Conservation (phyloP, 768 basidiomycete genomes). For the Rubroboletus pulcherrimus region DNA sequence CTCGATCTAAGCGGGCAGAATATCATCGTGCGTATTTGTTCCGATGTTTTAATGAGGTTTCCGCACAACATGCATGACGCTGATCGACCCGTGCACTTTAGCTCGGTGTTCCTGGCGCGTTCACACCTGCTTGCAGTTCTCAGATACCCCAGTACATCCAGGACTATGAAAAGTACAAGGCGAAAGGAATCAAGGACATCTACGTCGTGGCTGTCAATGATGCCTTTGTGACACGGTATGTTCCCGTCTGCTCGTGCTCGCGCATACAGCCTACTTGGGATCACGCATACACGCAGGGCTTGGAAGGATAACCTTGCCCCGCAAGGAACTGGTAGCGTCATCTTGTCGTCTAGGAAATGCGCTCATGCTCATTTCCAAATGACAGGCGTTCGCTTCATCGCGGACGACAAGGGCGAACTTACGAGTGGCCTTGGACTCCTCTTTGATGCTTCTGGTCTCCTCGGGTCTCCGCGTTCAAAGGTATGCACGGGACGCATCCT, state of each 20-base stretch:
- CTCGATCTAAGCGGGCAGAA: constrained; percentile 57
- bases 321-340: constrained; percentile 47
- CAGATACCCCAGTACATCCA: constrained; percentile 65
- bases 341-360: background rate
- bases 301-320: constrained; percentile 65
- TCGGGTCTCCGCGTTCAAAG: constrained; percentile 69
- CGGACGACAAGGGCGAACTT: constrained; percentile 65
- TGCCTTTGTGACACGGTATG: constrained; percentile 58
- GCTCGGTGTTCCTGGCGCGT: constrained; percentile 77
- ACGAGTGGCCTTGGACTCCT: constrained; percentile 51
- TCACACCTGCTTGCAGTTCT: constrained; percentile 66
- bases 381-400: constrained; percentile 55
- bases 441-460: constrained; percentile 56
- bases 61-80: background rate
- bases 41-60: background rate
- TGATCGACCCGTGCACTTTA: constrained; percentile 18
- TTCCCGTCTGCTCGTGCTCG: background rate
- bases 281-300: constrained; percentile 39
- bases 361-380: background rate
- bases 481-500: constrained; percentile 26
- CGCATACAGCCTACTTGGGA: constrained; percentile 1
- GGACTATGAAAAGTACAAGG: constrained; percentile 66
- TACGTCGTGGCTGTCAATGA: constrained; percentile 80
- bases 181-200: constrained; percentile 69
- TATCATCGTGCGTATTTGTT: constrained; percentile 47